Percentiles rank a stretch among this genome's conserved stretches.
phyloP scores from a whole-genome alignment of 176 grass and related monocot species.

The Musa acuminata region DNA sequence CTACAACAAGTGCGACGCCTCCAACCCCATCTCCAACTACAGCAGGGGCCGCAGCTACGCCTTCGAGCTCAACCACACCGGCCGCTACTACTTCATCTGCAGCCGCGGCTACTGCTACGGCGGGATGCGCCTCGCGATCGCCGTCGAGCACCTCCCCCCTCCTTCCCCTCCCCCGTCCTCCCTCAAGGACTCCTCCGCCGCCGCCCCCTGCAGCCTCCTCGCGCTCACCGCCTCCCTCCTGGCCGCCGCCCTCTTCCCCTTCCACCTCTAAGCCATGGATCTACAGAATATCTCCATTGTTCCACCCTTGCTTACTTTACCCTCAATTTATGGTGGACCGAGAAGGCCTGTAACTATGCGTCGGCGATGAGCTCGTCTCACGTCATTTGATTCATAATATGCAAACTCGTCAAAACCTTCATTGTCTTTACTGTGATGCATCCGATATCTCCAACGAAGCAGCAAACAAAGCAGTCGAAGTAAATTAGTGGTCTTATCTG shows the following conservation, averaged over 20 bases:
- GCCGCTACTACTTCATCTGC: conserved; percentile 71
- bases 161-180: conserved; percentile 1
- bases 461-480: no score
- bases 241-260: neutral
- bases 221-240: neutral
- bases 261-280: neutral
- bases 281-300: no score
- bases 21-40: conserved; percentile 37
- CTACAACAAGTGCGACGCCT: conserved; percentile 41
- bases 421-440: no score
- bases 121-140: conserved; percentile 57
- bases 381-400: no score
- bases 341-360: no score
- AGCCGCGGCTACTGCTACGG: conserved; percentile 58
- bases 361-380: no score
- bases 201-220: neutral
- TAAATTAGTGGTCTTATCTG: no score
- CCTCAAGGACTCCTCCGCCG: neutral
- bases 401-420: no score
- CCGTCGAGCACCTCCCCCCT: conserved; percentile 18
- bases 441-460: no score
- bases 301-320: no score
- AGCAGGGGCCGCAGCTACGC: conserved; percentile 33
- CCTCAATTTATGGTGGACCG: no score
- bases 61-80: conserved; percentile 37